A percentile compares a stretch with the other conserved stretches of the same genome.
Conservation (phyloP, 345 rosid genomes). For the Gossypium sturtianum region DNA sequence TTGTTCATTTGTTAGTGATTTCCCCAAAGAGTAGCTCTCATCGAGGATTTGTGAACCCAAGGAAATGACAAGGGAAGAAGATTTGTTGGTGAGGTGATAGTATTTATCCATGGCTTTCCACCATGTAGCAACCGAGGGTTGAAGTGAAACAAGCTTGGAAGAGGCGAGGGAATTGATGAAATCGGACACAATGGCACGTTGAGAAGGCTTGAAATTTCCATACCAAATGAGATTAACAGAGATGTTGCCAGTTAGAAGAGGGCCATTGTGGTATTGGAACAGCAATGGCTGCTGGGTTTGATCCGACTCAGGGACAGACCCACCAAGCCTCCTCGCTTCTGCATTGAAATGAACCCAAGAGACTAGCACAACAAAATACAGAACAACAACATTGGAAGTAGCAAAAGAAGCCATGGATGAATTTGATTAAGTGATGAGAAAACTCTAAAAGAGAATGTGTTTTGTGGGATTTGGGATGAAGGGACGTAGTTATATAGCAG, state of each 20-base stretch:
- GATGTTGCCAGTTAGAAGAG: conserved; percentile 58
- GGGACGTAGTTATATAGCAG: neutral
- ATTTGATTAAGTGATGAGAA: neutral
- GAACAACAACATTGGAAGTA: neutral
- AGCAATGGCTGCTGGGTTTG: conserved; percentile 11
- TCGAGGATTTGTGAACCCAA: conserved; percentile 50
- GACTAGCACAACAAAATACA: neutral
- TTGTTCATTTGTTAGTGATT: conserved; percentile 46
- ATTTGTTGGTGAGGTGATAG: conserved; percentile 37
- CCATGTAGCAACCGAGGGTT: conserved; percentile 73
- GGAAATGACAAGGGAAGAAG: conserved; percentile 29
- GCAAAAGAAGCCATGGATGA: conserved; percentile 10
- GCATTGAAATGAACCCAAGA: neutral
- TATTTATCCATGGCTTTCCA: conserved; percentile 62
- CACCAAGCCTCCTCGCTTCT: conserved; percentile 7
- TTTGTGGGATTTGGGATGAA: conserved; percentile 1
- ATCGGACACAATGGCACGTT: conserved; percentile 55
- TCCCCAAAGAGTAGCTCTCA: conserved; percentile 57
- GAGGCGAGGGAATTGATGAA: conserved; percentile 49
- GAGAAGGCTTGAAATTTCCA: conserved; percentile 66
- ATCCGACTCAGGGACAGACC: neutral
- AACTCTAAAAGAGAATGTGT: neutral
- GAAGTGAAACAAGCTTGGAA: conserved; percentile 9
- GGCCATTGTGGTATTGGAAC: conserved; percentile 61
- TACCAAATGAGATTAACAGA: conserved; percentile 72